A percentile compares a stretch with the other conserved stretches of the same genome.
Conservation (phyloP, 768 basidiomycete species). For the Tremella fuciformis region DNA sequence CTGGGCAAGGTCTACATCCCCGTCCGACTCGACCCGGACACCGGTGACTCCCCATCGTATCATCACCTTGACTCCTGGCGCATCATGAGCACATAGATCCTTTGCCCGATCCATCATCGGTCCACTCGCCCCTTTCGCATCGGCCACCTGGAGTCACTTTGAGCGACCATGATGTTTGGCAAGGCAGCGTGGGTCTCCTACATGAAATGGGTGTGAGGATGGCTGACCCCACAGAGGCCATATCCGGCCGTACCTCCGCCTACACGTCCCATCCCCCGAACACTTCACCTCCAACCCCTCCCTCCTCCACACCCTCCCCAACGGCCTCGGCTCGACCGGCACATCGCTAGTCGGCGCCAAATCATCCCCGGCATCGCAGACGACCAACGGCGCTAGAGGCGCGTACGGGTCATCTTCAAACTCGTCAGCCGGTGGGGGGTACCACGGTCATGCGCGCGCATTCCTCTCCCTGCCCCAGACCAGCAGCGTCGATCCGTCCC, state of each 20-base stretch:
- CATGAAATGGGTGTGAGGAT: background rate
- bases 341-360: conserved; percentile 9
- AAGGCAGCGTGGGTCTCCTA: conserved; percentile 35
- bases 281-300: conserved; percentile 51
- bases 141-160: no score
- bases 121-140: no score
- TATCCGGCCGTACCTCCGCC: conserved; percentile 49
- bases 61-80: no score
- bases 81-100: no score
- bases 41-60: no score
- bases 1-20: no score
- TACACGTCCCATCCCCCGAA: conserved; percentile 31
- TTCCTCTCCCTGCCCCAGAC: conserved; percentile 41
- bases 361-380: conserved; percentile 2
- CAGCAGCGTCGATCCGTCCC: conserved; percentile 29
- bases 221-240: conserved; percentile 37
- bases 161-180: conserved; percentile 31
- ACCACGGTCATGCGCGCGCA: conserved; percentile 42
- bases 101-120: no score
- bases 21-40: no score
- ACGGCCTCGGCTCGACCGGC: conserved; percentile 20
- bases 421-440: background rate
- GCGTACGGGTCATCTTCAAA: conserved; percentile 5
- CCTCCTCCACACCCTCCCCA: conserved; percentile 42
- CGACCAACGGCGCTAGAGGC: conserved; percentile 32